These are phyloP conservation scores for Sporothrix phasma DNA, from an alignment of 2,329 filamentous ascomycete genomes.

Conservation along the genomic window DNA sequence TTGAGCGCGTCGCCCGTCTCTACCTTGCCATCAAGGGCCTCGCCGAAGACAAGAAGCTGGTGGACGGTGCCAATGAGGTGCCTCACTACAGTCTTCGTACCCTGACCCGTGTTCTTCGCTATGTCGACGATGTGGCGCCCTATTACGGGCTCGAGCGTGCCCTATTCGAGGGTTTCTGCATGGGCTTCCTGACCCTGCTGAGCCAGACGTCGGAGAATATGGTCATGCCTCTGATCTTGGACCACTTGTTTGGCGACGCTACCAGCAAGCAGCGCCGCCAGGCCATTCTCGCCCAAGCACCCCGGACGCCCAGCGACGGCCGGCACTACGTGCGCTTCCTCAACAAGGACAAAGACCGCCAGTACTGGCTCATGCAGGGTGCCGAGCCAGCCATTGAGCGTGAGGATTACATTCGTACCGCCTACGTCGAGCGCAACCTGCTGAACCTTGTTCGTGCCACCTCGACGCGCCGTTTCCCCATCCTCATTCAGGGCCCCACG, in stretches of 20 bases:
- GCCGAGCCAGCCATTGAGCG: slow-evolving; percentile 56
- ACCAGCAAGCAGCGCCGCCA: slow-evolving; percentile 45
- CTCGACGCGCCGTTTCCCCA: slow-evolving; percentile 83
- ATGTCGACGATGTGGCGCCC: slow-evolving; percentile 74
- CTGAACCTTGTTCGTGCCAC: slow-evolving; percentile 89
- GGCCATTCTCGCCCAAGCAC: slow-evolving; percentile 66
- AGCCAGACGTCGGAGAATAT: slow-evolving; percentile 71
- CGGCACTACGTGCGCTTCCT: slow-evolving; percentile 70
- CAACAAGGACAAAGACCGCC: slow-evolving; percentile 52
- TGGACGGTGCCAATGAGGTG: slow-evolving; percentile 90
- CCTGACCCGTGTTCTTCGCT: slow-evolving; percentile 78
- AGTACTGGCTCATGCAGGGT: slow-evolving; percentile 86
- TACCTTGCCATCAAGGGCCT: slow-evolving; percentile 82
- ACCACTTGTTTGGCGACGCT: slow-evolving; percentile 60
- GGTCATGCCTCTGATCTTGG: slow-evolving; percentile 68
- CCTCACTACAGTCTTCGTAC: slow-evolving; percentile 96
- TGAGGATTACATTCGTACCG: slow-evolving; percentile 89
- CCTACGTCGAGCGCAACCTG: slow-evolving; percentile 88
- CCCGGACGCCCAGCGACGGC: slow-evolving; percentile 67
- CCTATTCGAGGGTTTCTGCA: slow-evolving; percentile 89
- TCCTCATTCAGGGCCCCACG: slow-evolving; percentile 91
- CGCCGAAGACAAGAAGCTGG: slow-evolving; percentile 71
- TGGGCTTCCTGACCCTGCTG: slow-evolving; percentile 91
- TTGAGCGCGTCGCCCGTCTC: slow-evolving; percentile 71
- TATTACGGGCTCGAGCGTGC: slow-evolving; percentile 78